These are phyloP conservation scores for Saccharomycopsis sp. DNA, from an alignment of 805 yeast species.

Conservation along the genomic window DNA sequence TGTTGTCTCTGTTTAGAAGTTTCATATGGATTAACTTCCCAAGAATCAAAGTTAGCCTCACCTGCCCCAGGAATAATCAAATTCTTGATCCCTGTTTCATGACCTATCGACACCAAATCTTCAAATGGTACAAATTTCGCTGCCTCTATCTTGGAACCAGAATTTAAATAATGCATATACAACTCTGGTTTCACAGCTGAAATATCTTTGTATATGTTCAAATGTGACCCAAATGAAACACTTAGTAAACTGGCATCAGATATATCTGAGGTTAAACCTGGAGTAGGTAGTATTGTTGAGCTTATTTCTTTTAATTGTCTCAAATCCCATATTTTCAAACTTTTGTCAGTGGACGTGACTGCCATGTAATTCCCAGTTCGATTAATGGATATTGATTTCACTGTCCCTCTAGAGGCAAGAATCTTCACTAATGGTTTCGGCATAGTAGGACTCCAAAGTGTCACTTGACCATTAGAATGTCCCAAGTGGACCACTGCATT, in stretches of 20 bases:
- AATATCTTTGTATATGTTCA: slow-evolving; percentile 88
- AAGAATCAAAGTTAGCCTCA: slow-evolving; percentile 94
- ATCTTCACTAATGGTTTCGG: slow-evolving; percentile 78
- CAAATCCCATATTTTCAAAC: slow-evolving; percentile 88
- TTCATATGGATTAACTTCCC: slow-evolving; percentile 90
- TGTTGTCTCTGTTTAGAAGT: slow-evolving; percentile 90
- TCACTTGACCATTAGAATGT: slow-evolving; percentile 85
- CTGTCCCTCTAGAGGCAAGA: slow-evolving; percentile 79
- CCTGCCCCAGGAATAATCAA: slow-evolving; percentile 93
- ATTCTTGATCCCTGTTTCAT: slow-evolving; percentile 70
- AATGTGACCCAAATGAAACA: slow-evolving; percentile 95
- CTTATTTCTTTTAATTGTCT: slow-evolving; percentile 74
- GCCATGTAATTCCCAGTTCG: slow-evolving; percentile 94
- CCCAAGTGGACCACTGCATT: slow-evolving; percentile 94
- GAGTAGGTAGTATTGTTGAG: slow-evolving; percentile 59
- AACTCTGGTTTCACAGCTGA: slow-evolving; percentile 35
- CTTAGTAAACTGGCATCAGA: slow-evolving; percentile 84
- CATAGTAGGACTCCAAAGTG: slow-evolving; percentile 91
- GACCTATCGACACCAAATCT: slow-evolving; percentile 91
- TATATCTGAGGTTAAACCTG: slow-evolving; percentile 69
- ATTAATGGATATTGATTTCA: slow-evolving; percentile 76
- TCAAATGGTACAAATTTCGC: slow-evolving; percentile 86
- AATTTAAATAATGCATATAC: slow-evolving; percentile 83
- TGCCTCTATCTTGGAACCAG: slow-evolving; percentile 67
- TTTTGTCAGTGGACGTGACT: slow-evolving; percentile 79